phyloP scores from a whole-genome alignment of 2,329 filamentous ascomycete genomes.

The Dactylellina drechsleri region DNA sequence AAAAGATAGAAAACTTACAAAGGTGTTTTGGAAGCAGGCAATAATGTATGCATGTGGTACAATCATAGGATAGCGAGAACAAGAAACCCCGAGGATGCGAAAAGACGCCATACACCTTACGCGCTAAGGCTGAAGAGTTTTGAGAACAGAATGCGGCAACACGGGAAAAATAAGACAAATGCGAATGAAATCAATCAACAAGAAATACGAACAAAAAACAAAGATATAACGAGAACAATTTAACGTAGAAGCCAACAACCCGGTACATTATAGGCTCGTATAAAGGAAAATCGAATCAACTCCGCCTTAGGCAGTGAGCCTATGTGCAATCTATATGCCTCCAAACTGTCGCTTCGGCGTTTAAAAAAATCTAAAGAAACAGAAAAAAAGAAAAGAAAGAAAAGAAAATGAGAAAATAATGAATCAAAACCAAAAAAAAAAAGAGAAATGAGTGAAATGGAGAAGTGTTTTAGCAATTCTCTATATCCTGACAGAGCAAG shows the following conservation, averaged over 20 bases:
- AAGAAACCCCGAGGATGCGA: too few species aligned
- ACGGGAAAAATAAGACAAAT: neutral
- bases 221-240: neutral
- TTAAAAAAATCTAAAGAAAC: neutral
- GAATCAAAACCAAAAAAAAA: too few species aligned
- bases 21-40: too few species aligned
- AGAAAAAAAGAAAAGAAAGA: too few species aligned
- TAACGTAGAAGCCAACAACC: neutral
- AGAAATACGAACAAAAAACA: neutral
- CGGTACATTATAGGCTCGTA: neutral
- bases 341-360: constrained; percentile 1
- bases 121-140: constrained; percentile 12
- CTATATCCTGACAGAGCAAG: constrained; percentile 28
- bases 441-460: neutral
- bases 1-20: too few species aligned
- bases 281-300: neutral
- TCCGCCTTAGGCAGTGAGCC: neutral
- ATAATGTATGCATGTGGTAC: too few species aligned
- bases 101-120: too few species aligned
- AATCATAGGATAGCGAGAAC: neutral
- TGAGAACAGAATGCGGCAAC: too few species aligned
- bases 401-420: neutral
- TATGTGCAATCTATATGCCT: neutral
- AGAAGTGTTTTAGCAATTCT: neutral
- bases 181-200: neutral